Evolutionary conservation across 495 filamentous ascomycete species (phyloP).

Genomic region (Emericellopsis terricola): DNA sequence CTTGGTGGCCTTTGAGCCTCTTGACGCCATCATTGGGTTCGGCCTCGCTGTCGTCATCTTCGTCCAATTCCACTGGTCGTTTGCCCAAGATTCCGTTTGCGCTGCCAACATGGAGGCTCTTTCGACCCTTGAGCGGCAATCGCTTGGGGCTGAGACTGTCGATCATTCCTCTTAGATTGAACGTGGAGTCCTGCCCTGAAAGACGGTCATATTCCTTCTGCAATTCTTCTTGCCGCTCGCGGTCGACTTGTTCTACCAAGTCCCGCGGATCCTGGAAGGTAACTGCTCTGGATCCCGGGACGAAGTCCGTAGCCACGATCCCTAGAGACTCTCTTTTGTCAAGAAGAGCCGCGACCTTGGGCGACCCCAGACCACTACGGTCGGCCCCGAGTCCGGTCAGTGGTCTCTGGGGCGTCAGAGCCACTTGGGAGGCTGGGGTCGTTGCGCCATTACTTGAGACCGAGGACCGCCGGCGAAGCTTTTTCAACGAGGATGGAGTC

Average conservation of each 20-base stretch:
- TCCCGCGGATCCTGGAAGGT: conserved; percentile 48
- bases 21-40: conserved; percentile 45
- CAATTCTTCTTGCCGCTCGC: conserved; percentile 45
- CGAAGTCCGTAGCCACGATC: conserved; percentile 43
- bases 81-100: conserved; percentile 58
- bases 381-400: conserved; percentile 63
- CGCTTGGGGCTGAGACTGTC: conserved; percentile 63
- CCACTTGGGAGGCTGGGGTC: conserved; percentile 44
- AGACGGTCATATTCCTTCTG: conserved; percentile 39
- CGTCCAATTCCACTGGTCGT: conserved; percentile 52
- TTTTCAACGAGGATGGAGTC: conserved; percentile 6
- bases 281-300: conserved; percentile 31
- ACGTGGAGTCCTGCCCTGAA: conserved; percentile 34
- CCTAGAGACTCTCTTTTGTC: conserved; percentile 56
- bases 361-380: conserved; percentile 59
- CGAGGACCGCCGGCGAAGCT: conserved; percentile 10
- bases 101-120: conserved; percentile 61
- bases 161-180: conserved; percentile 59
- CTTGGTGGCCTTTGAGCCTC: conserved; percentile 48
- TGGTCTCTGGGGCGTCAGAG: conserved; percentile 41
- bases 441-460: conserved; percentile 42
- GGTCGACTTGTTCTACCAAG: conserved; percentile 52
- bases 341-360: conserved; percentile 52
- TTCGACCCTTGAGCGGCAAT: conserved; percentile 43
- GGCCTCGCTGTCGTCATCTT: conserved; percentile 50